Base-by-base conservation (phyloP, 2,329 filamentous ascomycete genomes). In the Colletotrichum brevisporum region DNA sequence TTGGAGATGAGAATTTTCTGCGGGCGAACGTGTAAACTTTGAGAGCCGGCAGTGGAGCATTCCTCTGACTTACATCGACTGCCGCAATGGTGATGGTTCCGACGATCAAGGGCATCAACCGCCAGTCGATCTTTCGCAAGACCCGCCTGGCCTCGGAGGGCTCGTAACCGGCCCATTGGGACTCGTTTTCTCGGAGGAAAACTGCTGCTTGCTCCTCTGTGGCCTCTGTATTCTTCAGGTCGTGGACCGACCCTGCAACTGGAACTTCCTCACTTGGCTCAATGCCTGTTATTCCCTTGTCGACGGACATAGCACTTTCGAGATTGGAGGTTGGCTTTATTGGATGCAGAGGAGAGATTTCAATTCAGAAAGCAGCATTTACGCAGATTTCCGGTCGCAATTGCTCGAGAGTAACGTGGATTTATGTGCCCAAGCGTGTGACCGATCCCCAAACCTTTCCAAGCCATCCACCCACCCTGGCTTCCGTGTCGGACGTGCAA, bases 1-100 rank as follows among this genome's bases (percentile, higher is more conserved):
- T 88, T 88, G 39, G 80, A 83, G 12, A 86, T 73, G 0, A 82
- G 85, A 0, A 83, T 86, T 78, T 86, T 70, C 61, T 65, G 36
- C 2, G 10, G 3, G 16, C n/a, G 16, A 4, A 2, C 0, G 2
- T 48, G 21, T 12, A 48, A 9, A 8, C 9, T 24, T 16, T 9
- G 18, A 36, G 8, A 10, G 5, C 10, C 9, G 2, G 10, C n/a
- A 18, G 10, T 4, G 15, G 9, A 18, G 18, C 45, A 48, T 9
- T 10, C 13, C 13, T 48, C 6, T 10, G 9, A 48, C 45, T 45
- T 24, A 45, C 53, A 43, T 56, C 53, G 6, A 56, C 53, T 9
- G 53, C 53, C 3, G 53, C 53, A 18, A 56, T 56, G n/a, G 39
- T 45, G 21, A 53, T 36, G 2, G 63, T 48, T 27, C 56, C 52